Evolutionary conservation across 306 rosid species (phyloP), one percentile per base, ranked within the genome.

Genomic region (Acacia melanoxylon): DNA sequence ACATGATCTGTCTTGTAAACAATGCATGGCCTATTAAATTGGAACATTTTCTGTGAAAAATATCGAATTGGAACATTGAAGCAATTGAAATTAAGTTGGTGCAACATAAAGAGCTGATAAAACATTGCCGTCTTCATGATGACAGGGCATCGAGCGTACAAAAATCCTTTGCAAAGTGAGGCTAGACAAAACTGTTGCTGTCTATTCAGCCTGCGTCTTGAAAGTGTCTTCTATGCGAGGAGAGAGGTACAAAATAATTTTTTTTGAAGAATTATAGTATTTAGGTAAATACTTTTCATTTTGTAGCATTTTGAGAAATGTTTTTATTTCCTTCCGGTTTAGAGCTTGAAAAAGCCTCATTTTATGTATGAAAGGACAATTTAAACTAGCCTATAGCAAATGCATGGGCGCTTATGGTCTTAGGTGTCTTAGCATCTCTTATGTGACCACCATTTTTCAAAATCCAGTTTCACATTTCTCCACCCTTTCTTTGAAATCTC

Each of bases 361-460:
- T 45, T 48, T 71, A 25, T 70, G 24, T 70, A n/a, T 71, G 40
- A 71, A 31, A 13, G 58, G 37, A 22, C 54, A 45, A 45, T 24
- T 12, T 14, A 37, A 70, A 71, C 33, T 6, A 25, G 58, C 35
- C 56, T 2, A 62, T 25, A 35, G n/a, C 45, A 51, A 68, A 77
- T 79, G 79, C 62, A 87, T 90, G 97, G 92, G 85, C 78, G 82
- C 81, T 84, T 89, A 81, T 79, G 76, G 81, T 66, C 72, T 78
- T 63, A 61, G 48, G 71, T 80, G 59, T 74, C 80, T 66, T 29
- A 77, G 71, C 73, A 81, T 89, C 81, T 35, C 65, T 66, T 70
- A 78, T 72, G 19, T 76, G 8, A 76, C 81, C 76, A 68, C 76
- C 83, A 74, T 66, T 66, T 33, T 76, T 20, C 69, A 27, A 81